Evolutionary conservation across 805 yeast genomes (phyloP).

Genomic region (Candida chauliodis): DNA sequence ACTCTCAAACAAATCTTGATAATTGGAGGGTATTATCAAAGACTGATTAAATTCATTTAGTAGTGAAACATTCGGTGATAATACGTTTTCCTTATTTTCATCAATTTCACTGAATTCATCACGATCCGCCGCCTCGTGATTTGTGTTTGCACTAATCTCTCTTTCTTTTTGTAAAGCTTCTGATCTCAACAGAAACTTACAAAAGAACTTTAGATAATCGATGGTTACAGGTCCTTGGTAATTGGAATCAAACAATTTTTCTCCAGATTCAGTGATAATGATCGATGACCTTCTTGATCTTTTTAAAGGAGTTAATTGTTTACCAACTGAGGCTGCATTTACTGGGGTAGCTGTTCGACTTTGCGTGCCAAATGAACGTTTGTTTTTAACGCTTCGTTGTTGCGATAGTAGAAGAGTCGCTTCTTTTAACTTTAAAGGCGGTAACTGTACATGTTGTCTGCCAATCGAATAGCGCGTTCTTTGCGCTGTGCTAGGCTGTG

Average conservation of each 20-base stretch:
- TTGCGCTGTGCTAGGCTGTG: conserved; percentile 3
- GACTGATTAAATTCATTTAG: conserved; percentile 23
- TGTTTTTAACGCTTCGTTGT: not conserved
- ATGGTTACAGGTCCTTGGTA: conserved; percentile 36
- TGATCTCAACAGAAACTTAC: conserved; percentile 20
- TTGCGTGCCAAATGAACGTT: not conserved
- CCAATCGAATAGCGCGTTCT: not conserved
- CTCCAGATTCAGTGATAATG: conserved; percentile 19
- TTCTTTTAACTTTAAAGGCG: conserved; percentile 11
- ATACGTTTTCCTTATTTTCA: conserved; percentile 11
- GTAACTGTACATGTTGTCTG: conserved; percentile 9
- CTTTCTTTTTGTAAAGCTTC: conserved; percentile 4
- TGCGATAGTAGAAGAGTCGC: conserved; percentile 8
- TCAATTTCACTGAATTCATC: conserved; percentile 7
- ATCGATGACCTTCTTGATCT: conserved; percentile 24
- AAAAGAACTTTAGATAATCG: conserved; percentile 33
- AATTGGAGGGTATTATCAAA: conserved; percentile 24
- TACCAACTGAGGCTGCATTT: not conserved
- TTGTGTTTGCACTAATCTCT: not conserved
- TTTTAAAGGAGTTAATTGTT: not conserved
- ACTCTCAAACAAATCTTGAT: conserved; percentile 4
- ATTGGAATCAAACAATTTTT: conserved; percentile 22
- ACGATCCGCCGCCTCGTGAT: conserved; percentile 10
- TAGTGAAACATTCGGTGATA: conserved; percentile 1
- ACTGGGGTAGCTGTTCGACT: not conserved